Conservation (phyloP, 306 rosid genomes). For the Gleditsia sinensis region DNA sequence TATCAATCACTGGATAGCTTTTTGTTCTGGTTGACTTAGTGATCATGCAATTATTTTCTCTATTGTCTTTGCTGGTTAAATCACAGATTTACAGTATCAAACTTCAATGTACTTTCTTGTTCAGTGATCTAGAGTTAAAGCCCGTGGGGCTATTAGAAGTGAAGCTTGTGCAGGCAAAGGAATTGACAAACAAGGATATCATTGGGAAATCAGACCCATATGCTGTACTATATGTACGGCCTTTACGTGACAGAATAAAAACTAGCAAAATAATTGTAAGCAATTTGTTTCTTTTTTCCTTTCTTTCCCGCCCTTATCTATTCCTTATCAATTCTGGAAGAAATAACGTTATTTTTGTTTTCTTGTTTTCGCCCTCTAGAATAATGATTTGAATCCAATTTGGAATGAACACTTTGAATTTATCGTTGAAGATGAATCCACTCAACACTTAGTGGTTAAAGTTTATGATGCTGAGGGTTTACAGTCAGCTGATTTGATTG, state of each 20-base stretch:
- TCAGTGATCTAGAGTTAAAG: conserved; percentile 91
- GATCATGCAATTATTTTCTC: conserved; percentile 24
- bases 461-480: conserved; percentile 78
- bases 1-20: not conserved
- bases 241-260: conserved; percentile 78
- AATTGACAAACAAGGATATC: conserved; percentile 87
- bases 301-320: not conserved
- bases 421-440: conserved; percentile 80
- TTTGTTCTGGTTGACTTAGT: conserved; percentile 11
- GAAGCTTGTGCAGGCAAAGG: conserved; percentile 98
- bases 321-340: conserved; percentile 21
- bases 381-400: conserved; percentile 88
- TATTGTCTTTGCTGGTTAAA: conserved; percentile 36
- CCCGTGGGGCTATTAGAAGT: conserved; percentile 89
- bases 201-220: conserved; percentile 98
- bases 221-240: conserved; percentile 79
- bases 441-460: conserved; percentile 80
- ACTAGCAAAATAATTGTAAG: conserved; percentile 89
- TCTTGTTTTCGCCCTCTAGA: conserved; percentile 49
- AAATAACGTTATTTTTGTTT: conserved; percentile 22
- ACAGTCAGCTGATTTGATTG: conserved; percentile 77
- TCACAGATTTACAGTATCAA: conserved; percentile 7
- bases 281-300: conserved; percentile 15
- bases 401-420: conserved; percentile 96
- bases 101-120: conserved; percentile 36